Evolutionary conservation across 2,329 filamentous ascomycete genomes (phyloP).

Genomic region (Dactylellina sp.): DNA sequence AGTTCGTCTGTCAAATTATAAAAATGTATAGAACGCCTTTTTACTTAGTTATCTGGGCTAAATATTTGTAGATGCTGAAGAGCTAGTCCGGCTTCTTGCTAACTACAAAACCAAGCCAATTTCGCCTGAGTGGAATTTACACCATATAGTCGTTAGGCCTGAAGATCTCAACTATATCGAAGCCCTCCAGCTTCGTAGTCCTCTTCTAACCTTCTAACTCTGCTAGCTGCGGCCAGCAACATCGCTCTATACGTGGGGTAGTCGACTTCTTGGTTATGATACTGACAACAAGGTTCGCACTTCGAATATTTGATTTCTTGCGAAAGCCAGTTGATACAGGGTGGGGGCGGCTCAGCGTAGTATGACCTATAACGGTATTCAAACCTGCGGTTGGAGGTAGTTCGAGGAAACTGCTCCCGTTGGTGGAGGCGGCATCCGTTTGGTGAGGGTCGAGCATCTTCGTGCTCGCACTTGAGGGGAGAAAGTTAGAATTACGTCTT

Average conservation of each 20-base stretch:
- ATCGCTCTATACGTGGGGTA: slow-evolving; percentile 21
- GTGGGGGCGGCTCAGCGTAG: slow-evolving; percentile 30
- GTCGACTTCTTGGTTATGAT: slow-evolving; percentile 1
- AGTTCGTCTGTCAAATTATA: no score
- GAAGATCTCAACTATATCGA: slow-evolving; percentile 4
- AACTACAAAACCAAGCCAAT: no score
- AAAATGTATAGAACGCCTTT: no score
- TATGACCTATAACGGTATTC: slow-evolving; percentile 32
- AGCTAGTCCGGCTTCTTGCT: no score
- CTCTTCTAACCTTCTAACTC: slow-evolving; percentile 6
- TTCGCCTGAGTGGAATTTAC: no score
- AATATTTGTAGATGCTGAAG: no score
- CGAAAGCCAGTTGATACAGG: slow-evolving; percentile 13
- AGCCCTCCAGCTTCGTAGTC: slow-evolving; percentile 19
- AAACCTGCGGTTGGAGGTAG: slow-evolving; percentile 10
- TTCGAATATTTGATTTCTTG: background rate
- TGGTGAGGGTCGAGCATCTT: slow-evolving; percentile 21
- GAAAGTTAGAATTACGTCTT: background rate
- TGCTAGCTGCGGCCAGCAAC: slow-evolving; percentile 1
- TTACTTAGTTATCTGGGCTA: no score
- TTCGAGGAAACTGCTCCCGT: background rate
- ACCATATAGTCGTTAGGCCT: no score
- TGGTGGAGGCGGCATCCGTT: slow-evolving; percentile 23
- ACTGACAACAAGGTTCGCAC: slow-evolving; percentile 35
- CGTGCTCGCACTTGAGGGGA: slow-evolving; percentile 40